Conservation (phyloP, 2,329 filamentous ascomycete species). For the Penicillium sp. region DNA sequence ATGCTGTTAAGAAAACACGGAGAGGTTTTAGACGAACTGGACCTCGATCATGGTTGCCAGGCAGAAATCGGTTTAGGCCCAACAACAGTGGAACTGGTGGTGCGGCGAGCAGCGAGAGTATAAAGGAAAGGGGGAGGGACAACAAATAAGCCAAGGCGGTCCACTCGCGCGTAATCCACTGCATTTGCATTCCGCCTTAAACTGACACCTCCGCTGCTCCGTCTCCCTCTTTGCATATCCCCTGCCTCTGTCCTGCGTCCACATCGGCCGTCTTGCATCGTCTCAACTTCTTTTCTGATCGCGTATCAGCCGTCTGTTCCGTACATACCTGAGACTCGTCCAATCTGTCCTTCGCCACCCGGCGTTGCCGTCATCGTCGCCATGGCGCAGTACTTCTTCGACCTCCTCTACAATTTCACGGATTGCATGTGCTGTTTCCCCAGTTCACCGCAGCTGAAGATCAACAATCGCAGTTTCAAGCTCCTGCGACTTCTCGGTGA, state of each 20-base stretch:
- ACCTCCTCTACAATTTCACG: slow-evolving; percentile 87
- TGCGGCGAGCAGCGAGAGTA: no score
- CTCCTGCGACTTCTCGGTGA: slow-evolving; percentile 92
- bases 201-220: not conserved
- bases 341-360: not conserved
- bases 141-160: slow-evolving; percentile 25
- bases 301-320: not conserved
- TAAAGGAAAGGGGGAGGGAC: slow-evolving; percentile 19
- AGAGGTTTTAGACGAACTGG: slow-evolving; percentile 18
- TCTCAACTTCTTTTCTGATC: slow-evolving; percentile 5
- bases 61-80: no score
- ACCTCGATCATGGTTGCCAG: slow-evolving; percentile 16
- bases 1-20: slow-evolving; percentile 11
- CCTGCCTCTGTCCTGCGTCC: not conserved
- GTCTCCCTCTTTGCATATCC: slow-evolving; percentile 11
- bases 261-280: no score
- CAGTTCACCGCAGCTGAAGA: slow-evolving; percentile 88
- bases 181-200: slow-evolving; percentile 3
- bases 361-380: slow-evolving; percentile 5
- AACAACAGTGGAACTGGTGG: not conserved
- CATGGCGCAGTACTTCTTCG: slow-evolving; percentile 85
- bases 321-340: not conserved
- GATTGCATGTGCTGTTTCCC: slow-evolving; percentile 98
- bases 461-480: slow-evolving; percentile 95
- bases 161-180: slow-evolving; percentile 27